Evolutionary conservation across 2,329 filamentous ascomycete genomes (phyloP).

Genomic region (Nothophaeocryptopus gaeumannii): DNA sequence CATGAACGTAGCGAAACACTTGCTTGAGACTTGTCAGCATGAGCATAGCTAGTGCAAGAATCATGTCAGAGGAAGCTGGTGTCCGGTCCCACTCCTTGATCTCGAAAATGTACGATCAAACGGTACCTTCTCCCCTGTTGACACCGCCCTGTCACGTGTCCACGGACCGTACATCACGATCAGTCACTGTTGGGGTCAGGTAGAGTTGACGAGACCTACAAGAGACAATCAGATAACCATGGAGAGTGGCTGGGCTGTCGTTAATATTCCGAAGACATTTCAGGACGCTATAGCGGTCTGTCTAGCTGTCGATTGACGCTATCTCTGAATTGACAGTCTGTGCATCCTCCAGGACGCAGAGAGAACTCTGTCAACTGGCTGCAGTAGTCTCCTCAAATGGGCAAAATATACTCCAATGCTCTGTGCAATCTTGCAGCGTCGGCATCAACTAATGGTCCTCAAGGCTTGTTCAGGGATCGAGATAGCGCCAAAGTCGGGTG

Average conservation of each 20-base stretch:
- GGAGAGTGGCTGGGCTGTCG: neutral
- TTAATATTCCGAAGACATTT: neutral
- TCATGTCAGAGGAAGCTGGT: too few species aligned
- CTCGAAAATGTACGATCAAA: too few species aligned
- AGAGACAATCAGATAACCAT: neutral
- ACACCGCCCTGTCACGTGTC: too few species aligned
- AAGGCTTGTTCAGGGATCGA: neutral
- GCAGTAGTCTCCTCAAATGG: neutral
- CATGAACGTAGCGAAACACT: too few species aligned
- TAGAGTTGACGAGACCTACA: neutral
- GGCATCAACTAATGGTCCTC: neutral
- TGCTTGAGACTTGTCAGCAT: too few species aligned
- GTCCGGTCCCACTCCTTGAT: too few species aligned
- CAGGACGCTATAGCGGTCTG: slow-evolving; percentile 5
- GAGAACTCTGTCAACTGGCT: slow-evolving; percentile 7
- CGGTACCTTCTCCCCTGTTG: too few species aligned
- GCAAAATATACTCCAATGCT: neutral
- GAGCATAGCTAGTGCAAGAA: too few species aligned
- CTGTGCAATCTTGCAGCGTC: neutral
- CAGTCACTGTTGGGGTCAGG: neutral
- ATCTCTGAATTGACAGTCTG: slow-evolving; percentile 13
- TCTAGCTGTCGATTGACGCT: neutral
- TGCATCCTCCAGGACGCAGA: slow-evolving; percentile 17
- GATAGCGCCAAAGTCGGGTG: too few species aligned
- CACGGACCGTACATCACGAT: neutral